Base-by-base conservation (phyloP, 2,329 filamentous ascomycete genomes). In the Beauveria caledonica region DNA sequence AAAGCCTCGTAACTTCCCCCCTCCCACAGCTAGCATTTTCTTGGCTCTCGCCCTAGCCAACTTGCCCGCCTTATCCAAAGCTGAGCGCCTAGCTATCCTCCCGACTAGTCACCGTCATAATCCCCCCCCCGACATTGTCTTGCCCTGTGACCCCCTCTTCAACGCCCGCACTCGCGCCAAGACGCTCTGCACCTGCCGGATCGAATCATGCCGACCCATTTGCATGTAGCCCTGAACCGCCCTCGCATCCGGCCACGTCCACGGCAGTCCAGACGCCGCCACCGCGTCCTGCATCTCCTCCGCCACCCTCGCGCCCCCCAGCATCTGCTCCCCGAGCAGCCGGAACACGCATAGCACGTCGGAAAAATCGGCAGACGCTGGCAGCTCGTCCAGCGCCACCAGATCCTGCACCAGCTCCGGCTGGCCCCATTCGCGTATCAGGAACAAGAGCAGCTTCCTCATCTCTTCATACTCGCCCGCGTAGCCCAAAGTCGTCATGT, bases 401-500 rank as follows among this genome's bases (percentile, higher is more conserved):
- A 77, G 68, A 57, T 75, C 73, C 17, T 74, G 71, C 5, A 73
- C 65, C 39, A 72, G 61, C 10, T 69, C 67, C 27, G 67, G 59
- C 23, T 69, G 69, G 6, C 69, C 68, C 72, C 79, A 79, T 64
- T 84, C 72, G 25, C 71, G 65, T 0, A 81, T 71, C 64, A 87
- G 80, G 86, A 86, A 92, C 33, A 73, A 70, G 15, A 87, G 71
- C 5, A 86, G 71, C 4, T 73, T 74, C 5, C 80, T 76, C 68
- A 90, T 83, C 54, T 80, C 83, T 2, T 79, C 73, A 53, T 77
- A 76, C 64, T 90, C 84, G 40, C 80, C 80, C n/a, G 85, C 70
- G 57, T 81, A 78, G 1, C 82, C 87, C 23, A 91, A 74, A 1
- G 83, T 78, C 51, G 85, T 79, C 69, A 91, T 78, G 68, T 89